Conservation (phyloP, 768 basidiomycete species). For the Fomitopsis pulvina region DNA sequence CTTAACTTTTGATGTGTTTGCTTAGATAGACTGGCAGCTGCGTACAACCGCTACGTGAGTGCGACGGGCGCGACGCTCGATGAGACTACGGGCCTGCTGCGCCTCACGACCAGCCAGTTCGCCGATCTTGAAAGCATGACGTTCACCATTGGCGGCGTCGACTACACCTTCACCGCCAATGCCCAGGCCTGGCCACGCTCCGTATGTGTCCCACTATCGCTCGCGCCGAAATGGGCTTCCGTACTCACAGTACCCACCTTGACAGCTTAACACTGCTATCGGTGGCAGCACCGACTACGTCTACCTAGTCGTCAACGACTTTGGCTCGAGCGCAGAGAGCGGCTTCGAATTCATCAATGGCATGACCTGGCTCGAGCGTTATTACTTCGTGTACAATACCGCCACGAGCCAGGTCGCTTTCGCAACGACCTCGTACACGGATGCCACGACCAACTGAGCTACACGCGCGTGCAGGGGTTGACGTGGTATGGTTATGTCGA, state of each 20-base stretch:
- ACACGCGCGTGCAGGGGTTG: too few relatives aligned
- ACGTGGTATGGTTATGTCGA: too few relatives aligned
- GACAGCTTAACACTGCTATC: slow-evolving; percentile 47
- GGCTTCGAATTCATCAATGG: slow-evolving; percentile 48
- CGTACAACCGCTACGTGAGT: slow-evolving; percentile 18
- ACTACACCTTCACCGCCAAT: slow-evolving; percentile 46
- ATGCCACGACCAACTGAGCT: slow-evolving; percentile 26
- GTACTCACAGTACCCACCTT: not conserved
- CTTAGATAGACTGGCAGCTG: slow-evolving; percentile 13
- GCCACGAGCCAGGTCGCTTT: slow-evolving; percentile 33
- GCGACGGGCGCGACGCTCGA: slow-evolving; percentile 13
- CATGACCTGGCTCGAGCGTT: slow-evolving; percentile 31
- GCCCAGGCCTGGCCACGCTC: slow-evolving; percentile 61
- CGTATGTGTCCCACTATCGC: slow-evolving; percentile 8
- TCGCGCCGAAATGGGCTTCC: not conserved
- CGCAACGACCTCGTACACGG: slow-evolving; percentile 32
- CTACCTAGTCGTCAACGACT: slow-evolving; percentile 31
- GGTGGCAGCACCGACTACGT: slow-evolving; percentile 39
- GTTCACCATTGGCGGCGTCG: slow-evolving; percentile 14
- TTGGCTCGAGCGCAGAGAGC: slow-evolving; percentile 33
- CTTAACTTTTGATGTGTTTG: not conserved
- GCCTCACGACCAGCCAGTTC: slow-evolving; percentile 16
- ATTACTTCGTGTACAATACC: slow-evolving; percentile 38
- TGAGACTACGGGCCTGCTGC: slow-evolving; percentile 13
- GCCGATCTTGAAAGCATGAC: slow-evolving; percentile 15